Evolutionary conservation across 208 protist species (phyloP), one percentile per base, ranked within the genome.

Genomic region (Angomonas deanei): DNA sequence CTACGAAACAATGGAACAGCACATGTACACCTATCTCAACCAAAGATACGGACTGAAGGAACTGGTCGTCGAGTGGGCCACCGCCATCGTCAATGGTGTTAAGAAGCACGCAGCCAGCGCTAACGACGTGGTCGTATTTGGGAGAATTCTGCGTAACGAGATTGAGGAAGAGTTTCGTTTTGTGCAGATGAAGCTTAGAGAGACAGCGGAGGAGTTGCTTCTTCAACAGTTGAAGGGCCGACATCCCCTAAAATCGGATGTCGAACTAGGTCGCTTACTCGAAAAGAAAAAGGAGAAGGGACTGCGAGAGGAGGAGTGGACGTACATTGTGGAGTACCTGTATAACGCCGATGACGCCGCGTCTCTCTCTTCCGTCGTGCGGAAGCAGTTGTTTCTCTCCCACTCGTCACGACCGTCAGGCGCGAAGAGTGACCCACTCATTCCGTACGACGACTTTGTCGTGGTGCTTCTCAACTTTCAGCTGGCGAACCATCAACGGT

Each of bases 1-100:
- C 21, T 75, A 74, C 31, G 88, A 97, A 70, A 97, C 92, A 21
- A 90, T 98, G 86, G 86, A 97, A 72, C 86, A 97, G 66, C 87
- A 97, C 78, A 85, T 97, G 73, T 92, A 94, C 74, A 97, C 90
- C 10, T 96, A 82, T 66, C 76, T 97, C 17, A 96, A 89, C 61
- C 84, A 96, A 49, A 78, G 80, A n/a, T 97, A 96, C 69, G 89
- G 91, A 0, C 69, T 97, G 39, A 77, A 83, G 38, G 76, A 86
- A 34, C 68, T 97, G 17, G 93, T 97, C 47, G 33, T 84, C 13
- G 88, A 96, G 36, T 96, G 82, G 70, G 80, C 78, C 8, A 79
- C 70, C 0, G 84, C 87, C 13, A 86, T 97, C 31, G 70, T 90
- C 30, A 58, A 88, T 4, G 89, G 80, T 48, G 72, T 96, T 31